Percentiles rank a stretch among this genome's conserved stretches.
Conservation (phyloP, 2,329 filamentous ascomycete species). For the Torrubiella hemipterigena region DNA sequence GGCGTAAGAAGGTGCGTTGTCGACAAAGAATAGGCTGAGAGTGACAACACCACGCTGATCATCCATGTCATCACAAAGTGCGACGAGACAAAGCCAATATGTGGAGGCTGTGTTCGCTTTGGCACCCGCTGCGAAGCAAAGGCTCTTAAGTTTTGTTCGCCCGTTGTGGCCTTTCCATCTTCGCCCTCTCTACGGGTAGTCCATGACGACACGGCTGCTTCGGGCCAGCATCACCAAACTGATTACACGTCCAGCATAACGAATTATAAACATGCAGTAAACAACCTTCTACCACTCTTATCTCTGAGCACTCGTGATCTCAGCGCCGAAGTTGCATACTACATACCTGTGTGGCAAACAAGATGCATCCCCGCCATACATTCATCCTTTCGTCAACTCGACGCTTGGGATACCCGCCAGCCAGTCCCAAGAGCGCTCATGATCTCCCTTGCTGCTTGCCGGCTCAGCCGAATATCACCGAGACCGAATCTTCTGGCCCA, state of each 20-base stretch:
- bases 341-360: too few species aligned
- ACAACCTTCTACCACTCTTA: slow-evolving; percentile 4
- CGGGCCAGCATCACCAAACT: too few species aligned
- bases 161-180: background rate
- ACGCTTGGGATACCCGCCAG: too few species aligned
- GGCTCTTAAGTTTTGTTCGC: background rate
- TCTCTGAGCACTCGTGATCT: background rate
- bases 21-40: background rate
- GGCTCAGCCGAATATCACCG: slow-evolving; percentile 5
- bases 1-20: slow-evolving; percentile 10
- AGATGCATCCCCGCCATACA: too few species aligned
- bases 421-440: too few species aligned
- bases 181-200: too few species aligned
- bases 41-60: background rate
- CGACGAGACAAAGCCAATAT: slow-evolving; percentile 5
- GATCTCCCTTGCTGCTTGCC: too few species aligned
- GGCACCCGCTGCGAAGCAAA: slow-evolving; percentile 2
- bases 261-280: background rate
- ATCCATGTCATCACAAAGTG: background rate
- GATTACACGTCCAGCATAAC: background rate
- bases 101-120: slow-evolving; percentile 3
- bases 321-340: too few species aligned
- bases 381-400: too few species aligned
- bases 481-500: slow-evolving; percentile 1
- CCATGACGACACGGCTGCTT: too few species aligned